Evolutionary conservation across 495 filamentous ascomycete genomes (phyloP), one percentile per base, ranked within the genome.

Genomic region (Penicillium subrubescens): DNA sequence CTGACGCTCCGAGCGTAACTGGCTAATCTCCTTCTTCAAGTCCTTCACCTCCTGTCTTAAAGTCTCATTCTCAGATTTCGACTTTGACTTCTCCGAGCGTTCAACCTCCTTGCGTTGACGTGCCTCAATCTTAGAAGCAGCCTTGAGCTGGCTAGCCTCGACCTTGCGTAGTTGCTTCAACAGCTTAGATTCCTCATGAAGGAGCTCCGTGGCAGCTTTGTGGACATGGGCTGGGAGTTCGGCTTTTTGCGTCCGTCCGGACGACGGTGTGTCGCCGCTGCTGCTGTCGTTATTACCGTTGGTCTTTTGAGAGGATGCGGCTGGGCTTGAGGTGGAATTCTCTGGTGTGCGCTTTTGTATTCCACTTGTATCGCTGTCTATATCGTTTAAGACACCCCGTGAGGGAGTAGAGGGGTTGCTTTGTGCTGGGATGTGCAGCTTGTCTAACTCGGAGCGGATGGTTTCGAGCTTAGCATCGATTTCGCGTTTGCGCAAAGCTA

Each of bases 401-500:
- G 44, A 19, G 6, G 69, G 65, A 0, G 61, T 62, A 17, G 41
- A 43, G 1, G 61, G 31, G 5, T 4, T 19, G 53, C 50, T 61
- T 52, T 60, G 83, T 7, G 68, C 64, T 12, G 76, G 70, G 17
- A 81, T 75, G 8, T 75, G 68, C 5, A 79, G 66, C 63, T 80
- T 62, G 71, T 80, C 68, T 69, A 79, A 72, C 71, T 83, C 67
- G 57, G 72, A 29, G 46, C 80, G 77, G 50, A 82, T 71, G 51
- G 78, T 73, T 14, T 84, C 75, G 0, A 96, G 77, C 67, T 93
- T 92, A 43, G 88, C 85, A 23, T 93, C 86, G 3, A 92, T 80
- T 60, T 90, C 88, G 43, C 82, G 82, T 63, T 89, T 89, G 61
- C 88, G 87, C 8, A 88, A 81, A 14, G 91, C 83, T 1, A 97